Conservation (phyloP, 176 grass and related monocot species). For the Triticum dicoccoides region DNA sequence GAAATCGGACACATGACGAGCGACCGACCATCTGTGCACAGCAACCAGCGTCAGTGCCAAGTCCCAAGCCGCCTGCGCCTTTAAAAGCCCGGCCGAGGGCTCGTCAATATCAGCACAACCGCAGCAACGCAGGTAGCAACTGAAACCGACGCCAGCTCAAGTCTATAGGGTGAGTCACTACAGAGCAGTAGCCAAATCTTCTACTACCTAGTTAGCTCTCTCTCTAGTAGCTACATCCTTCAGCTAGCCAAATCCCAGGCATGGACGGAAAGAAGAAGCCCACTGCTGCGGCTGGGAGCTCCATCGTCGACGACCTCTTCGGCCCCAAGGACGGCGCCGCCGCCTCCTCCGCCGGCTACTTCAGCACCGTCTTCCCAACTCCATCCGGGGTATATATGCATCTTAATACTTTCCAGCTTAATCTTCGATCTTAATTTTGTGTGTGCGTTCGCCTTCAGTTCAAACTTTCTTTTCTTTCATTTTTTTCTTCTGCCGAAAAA, state of each 20-base stretch:
- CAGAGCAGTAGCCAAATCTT: neutral
- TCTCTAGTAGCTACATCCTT: neutral
- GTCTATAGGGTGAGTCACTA: neutral
- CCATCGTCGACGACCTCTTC: slow-evolving; percentile 31
- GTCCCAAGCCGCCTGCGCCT: slow-evolving; percentile 1
- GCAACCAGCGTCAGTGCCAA: neutral
- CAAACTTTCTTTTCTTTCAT: neutral
- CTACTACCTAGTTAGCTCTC: neutral
- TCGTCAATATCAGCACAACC: neutral
- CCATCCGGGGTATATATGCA: neutral
- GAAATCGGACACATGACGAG: neutral
- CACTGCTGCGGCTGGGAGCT: neutral
- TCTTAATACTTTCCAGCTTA: neutral
- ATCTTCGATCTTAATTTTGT: neutral
- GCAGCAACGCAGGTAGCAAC: neutral
- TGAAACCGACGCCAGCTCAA: neutral
- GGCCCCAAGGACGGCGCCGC: slow-evolving; percentile 13
- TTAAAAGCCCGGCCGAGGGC: neutral
- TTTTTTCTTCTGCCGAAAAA: neutral
- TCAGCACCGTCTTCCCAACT: slow-evolving; percentile 30
- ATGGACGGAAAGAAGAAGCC: slow-evolving; percentile 18
- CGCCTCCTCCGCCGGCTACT: slow-evolving; percentile 1
- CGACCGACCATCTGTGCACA: neutral
- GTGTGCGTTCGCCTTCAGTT: neutral
- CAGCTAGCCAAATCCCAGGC: neutral